Evolutionary conservation across 2,329 filamentous ascomycete species (phyloP).

Genomic region (Stemphylium lycopersici): DNA sequence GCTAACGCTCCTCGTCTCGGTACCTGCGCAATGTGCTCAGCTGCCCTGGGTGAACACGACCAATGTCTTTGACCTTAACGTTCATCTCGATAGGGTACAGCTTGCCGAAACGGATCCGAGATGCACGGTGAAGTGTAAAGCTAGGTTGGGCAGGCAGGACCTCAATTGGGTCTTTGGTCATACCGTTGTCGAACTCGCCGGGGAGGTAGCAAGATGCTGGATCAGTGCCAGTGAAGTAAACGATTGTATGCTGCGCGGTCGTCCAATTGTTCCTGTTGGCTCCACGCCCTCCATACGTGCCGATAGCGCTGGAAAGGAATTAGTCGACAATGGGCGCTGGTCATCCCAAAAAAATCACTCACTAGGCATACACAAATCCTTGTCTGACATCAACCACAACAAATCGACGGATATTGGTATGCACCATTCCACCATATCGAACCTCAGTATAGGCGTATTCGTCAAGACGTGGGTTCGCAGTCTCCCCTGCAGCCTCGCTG

Average conservation of each 20-base stretch:
- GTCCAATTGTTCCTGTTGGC: slow-evolving; percentile 47
- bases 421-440: slow-evolving; percentile 18
- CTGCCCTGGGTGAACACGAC: slow-evolving; percentile 38
- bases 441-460: slow-evolving; percentile 19
- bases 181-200: slow-evolving; percentile 39
- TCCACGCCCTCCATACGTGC: slow-evolving; percentile 49
- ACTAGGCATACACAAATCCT: slow-evolving; percentile 36
- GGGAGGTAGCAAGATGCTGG: slow-evolving; percentile 13
- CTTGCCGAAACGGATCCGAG: slow-evolving; percentile 52
- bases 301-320: slow-evolving; percentile 43
- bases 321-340: neutral
- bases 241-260: slow-evolving; percentile 46
- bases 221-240: slow-evolving; percentile 32
- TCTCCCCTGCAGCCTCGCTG: slow-evolving; percentile 18
- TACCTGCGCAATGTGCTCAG: slow-evolving; percentile 18
- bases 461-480: neutral
- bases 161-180: slow-evolving; percentile 48
- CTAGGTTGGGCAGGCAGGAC: slow-evolving; percentile 31
- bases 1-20: too few species aligned
- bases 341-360: neutral
- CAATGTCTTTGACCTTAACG: slow-evolving; percentile 52
- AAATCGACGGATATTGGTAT: slow-evolving; percentile 37
- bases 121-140: slow-evolving; percentile 40
- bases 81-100: slow-evolving; percentile 52
- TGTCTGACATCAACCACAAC: slow-evolving; percentile 24